phyloP scores from a whole-genome alignment of 2,329 filamentous ascomycete genomes.

The Colletotrichum eremochloae region DNA sequence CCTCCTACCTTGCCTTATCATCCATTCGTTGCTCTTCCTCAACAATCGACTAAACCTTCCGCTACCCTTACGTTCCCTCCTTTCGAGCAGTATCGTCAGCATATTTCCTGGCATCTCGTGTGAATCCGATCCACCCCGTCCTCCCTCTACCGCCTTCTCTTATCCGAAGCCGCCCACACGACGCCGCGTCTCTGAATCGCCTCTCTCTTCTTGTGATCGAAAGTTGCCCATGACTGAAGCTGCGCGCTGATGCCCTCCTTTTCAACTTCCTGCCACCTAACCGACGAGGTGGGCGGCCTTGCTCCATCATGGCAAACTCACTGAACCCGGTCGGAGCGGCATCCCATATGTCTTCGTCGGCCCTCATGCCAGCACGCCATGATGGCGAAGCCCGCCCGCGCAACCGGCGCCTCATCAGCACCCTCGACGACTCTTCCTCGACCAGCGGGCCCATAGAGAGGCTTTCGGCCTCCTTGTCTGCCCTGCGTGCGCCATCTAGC shows the following conservation, averaged over 20 bases:
- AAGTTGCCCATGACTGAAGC: slow-evolving; percentile 30
- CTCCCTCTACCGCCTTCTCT: slow-evolving; percentile 8
- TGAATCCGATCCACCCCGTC: slow-evolving; percentile 14
- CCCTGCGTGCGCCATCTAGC: slow-evolving; percentile 55
- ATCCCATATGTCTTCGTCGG: slow-evolving; percentile 61
- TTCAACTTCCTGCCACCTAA: slow-evolving; percentile 37
- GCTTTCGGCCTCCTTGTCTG: slow-evolving; percentile 43
- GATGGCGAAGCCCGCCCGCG: slow-evolving; percentile 63
- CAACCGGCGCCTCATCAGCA: slow-evolving; percentile 60
- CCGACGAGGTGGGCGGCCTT: slow-evolving; percentile 38
- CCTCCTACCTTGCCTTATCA: slow-evolving; percentile 5
- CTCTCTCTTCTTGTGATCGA: slow-evolving; percentile 17
- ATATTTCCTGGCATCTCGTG: slow-evolving; percentile 15
- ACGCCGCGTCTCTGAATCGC: neutral
- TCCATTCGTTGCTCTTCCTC: slow-evolving; percentile 23
- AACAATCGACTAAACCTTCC: neutral
- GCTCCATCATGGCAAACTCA: slow-evolving; percentile 41
- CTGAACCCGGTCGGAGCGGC: slow-evolving; percentile 48
- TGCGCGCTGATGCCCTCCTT: slow-evolving; percentile 40
- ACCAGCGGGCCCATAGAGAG: slow-evolving; percentile 50
- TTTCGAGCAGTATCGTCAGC: neutral
- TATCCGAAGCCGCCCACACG: slow-evolving; percentile 10
- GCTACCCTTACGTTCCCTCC: slow-evolving; percentile 10
- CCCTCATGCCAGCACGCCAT: slow-evolving; percentile 57
- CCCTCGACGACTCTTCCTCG: slow-evolving; percentile 47